Conservation (phyloP, 2,329 filamentous ascomycete genomes). For the Stachybotrys elegans region DNA sequence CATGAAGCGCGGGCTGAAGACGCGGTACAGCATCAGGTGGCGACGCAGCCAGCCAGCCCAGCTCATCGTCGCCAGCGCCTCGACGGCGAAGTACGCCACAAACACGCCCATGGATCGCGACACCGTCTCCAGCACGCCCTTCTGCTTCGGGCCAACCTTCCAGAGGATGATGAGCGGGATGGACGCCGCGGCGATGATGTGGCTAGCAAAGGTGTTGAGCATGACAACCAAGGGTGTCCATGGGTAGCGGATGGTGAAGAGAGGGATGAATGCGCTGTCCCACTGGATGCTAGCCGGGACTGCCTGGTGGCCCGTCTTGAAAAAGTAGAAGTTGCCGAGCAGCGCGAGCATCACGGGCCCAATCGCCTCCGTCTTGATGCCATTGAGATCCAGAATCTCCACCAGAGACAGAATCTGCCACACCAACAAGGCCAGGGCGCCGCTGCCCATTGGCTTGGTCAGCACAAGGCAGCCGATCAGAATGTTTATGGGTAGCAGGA, state of each 20-base stretch:
- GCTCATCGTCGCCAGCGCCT: constrained; percentile 80
- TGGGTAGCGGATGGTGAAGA: constrained; percentile 78
- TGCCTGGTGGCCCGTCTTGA: constrained; percentile 96
- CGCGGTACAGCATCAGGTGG: constrained; percentile 93
- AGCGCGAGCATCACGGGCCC: constrained; percentile 80
- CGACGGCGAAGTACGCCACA: constrained; percentile 73
- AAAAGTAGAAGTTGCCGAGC: constrained; percentile 92
- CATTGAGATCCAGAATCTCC: constrained; percentile 58
- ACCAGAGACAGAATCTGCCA: constrained; percentile 84
- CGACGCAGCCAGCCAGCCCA: constrained; percentile 85
- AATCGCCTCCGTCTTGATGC: constrained; percentile 62
- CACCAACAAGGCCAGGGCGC: constrained; percentile 73
- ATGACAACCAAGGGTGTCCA: constrained; percentile 79
- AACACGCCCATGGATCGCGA: constrained; percentile 70
- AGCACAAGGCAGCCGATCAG: constrained; percentile 72
- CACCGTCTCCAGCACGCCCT: constrained; percentile 63
- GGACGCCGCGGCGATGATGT: constrained; percentile 74
- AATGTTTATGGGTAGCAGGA: constrained; percentile 76
- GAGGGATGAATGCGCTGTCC: constrained; percentile 89
- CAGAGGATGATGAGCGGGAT: constrained; percentile 81
- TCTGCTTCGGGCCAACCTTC: constrained; percentile 77
- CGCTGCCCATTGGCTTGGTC: constrained; percentile 91
- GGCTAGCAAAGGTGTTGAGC: constrained; percentile 84
- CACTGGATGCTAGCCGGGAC: constrained; percentile 85
- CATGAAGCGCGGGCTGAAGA: constrained; percentile 91